A percentile compares a stretch with the other conserved stretches of the same genome.
phyloP scores from a whole-genome alignment of 257 asterid species.

The Anisodus acutangulus region DNA sequence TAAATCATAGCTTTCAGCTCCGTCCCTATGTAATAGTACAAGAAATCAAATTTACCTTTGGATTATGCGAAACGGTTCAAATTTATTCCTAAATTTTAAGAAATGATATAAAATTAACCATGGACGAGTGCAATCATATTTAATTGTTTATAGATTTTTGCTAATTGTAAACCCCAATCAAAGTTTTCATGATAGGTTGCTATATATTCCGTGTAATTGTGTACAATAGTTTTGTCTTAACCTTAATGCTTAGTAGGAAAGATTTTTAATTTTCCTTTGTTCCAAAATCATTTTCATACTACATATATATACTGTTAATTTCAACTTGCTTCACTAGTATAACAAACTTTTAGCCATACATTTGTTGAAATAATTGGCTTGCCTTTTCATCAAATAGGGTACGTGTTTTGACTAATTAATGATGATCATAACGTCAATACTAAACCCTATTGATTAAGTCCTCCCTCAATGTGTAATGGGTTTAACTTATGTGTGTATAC shows the following conservation, averaged over 20 bases:
- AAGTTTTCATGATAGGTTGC: too few species aligned
- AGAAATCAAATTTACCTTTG: too few species aligned
- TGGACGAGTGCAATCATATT: too few species aligned
- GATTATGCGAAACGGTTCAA: too few species aligned
- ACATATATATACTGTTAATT: not conserved
- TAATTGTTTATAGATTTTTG: too few species aligned
- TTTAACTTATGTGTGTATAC: too few species aligned
- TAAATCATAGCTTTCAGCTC: too few species aligned
- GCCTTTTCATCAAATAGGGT: slow-evolving; percentile 6
- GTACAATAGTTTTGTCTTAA: not conserved
- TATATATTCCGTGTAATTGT: not conserved
- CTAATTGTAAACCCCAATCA: too few species aligned
- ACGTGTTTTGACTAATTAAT: not conserved
- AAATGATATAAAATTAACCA: too few species aligned
- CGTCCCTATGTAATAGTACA: too few species aligned
- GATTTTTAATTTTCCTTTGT: not conserved
- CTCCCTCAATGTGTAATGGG: not conserved
- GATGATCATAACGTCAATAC: not conserved
- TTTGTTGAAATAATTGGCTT: not conserved
- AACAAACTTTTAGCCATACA: not conserved
- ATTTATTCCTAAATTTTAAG: too few species aligned
- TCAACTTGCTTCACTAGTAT: not conserved
- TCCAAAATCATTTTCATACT: not conserved
- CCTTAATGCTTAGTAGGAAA: not conserved
- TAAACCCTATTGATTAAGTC: not conserved